A percentile compares a stretch with the other conserved stretches of the same genome.
Conservation (phyloP, 148 eudicot species). For the Nepenthes mirabilis region DNA sequence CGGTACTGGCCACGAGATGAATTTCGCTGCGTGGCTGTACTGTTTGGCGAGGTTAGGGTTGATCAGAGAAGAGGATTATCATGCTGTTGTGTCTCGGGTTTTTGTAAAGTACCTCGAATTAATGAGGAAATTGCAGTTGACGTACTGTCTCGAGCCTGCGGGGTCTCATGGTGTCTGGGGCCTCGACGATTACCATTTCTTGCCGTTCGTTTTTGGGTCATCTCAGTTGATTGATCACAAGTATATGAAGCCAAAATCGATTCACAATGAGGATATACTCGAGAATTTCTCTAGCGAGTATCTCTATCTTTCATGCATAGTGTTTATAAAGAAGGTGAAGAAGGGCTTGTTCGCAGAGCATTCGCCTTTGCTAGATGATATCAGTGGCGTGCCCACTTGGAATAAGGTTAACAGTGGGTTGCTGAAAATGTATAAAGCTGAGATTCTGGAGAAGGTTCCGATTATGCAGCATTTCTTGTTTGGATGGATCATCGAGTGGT, state of each 20-base stretch:
- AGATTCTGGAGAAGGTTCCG: constrained; percentile 88
- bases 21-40: constrained; percentile 88
- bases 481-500: constrained; percentile 83
- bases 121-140: constrained; percentile 80
- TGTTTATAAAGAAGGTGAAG: constrained; percentile 72
- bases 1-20: constrained; percentile 88
- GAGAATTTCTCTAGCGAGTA: constrained; percentile 76
- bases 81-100: constrained; percentile 62
- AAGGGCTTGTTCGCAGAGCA: constrained; percentile 87
- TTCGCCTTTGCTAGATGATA: constrained; percentile 88
- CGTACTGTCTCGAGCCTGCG: constrained; percentile 76
- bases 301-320: constrained; percentile 63
- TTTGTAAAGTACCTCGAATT: constrained; percentile 67
- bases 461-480: constrained; percentile 94
- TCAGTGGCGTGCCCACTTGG: constrained; percentile 89
- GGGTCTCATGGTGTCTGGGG: constrained; percentile 99
- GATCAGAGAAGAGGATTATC: constrained; percentile 71
- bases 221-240: constrained; percentile 90
- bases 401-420: constrained; percentile 81
- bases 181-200: constrained; percentile 84
- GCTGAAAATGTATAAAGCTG: constrained; percentile 91
- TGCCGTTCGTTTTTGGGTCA: constrained; percentile 81
- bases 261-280: constrained; percentile 77
- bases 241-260: constrained; percentile 96
- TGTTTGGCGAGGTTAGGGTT: constrained; percentile 64